Evolutionary conservation across 805 yeast genomes (phyloP).

Genomic region (Lachancea meyersii): DNA sequence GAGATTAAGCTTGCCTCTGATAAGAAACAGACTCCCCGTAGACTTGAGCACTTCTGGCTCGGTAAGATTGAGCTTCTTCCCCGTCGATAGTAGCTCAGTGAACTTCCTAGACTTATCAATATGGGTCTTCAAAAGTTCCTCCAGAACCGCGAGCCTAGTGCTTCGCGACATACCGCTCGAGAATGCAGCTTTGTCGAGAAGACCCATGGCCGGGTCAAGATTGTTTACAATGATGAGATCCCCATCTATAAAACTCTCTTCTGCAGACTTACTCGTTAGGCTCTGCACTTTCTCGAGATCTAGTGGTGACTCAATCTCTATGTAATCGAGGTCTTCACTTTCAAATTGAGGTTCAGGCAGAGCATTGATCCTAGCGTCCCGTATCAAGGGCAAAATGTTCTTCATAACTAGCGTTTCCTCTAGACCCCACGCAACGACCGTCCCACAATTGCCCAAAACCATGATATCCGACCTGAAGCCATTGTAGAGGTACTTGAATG

Average conservation of each 20-base stretch:
- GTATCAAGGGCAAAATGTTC: conserved; percentile 48
- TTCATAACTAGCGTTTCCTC: conserved; percentile 46
- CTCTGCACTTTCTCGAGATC: conserved; percentile 12
- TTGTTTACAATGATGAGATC: conserved; percentile 69
- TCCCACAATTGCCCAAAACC: conserved; percentile 62
- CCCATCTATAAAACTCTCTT: conserved; percentile 48
- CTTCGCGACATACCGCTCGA: conserved; percentile 83
- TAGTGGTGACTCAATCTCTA: conserved; percentile 36
- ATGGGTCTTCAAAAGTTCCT: conserved; percentile 62
- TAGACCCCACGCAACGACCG: conserved; percentile 80
- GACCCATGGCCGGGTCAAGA: conserved; percentile 37
- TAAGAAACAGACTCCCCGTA: conserved; percentile 67
- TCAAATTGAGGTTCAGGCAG: conserved; percentile 44
- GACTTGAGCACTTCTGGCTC: conserved; percentile 58
- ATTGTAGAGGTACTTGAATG: conserved; percentile 38
- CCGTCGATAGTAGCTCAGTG: conserved; percentile 61
- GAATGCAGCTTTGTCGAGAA: conserved; percentile 80
- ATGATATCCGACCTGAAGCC: conserved; percentile 49
- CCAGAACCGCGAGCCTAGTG: conserved; percentile 77
- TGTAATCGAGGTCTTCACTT: conserved; percentile 81
- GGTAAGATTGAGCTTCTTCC: conserved; percentile 44
- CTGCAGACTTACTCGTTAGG: conserved; percentile 12
- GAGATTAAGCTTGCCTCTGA: conserved; percentile 77
- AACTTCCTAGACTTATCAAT: conserved; percentile 56
- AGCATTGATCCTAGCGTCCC: conserved; percentile 42